These are phyloP conservation scores for Torulaspora gathmanii DNA, from an alignment of 805 yeast genomes.

Conservation along the genomic window DNA sequence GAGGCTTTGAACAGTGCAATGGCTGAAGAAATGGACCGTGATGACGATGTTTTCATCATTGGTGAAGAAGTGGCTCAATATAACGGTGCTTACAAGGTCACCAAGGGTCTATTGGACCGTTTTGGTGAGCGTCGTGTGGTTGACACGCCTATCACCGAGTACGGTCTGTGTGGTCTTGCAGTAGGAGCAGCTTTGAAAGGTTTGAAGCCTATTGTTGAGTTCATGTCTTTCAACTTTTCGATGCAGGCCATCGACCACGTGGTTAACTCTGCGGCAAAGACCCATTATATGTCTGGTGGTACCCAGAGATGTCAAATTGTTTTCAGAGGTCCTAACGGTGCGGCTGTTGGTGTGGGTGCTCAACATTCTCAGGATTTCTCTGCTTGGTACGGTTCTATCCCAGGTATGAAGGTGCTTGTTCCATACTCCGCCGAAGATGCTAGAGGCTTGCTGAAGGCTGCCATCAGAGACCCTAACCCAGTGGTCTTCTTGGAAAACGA, in stretches of 20 bases:
- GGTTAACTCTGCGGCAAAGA: constrained; percentile 97
- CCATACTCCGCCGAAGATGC: constrained; percentile 96
- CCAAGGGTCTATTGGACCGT: constrained; percentile 91
- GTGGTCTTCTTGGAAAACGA: constrained; percentile 95
- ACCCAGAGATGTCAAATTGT: constrained; percentile 94
- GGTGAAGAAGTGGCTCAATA: constrained; percentile 99
- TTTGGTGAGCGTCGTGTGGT: constrained; percentile 91
- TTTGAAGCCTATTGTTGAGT: constrained; percentile 93
- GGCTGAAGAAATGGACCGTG: constrained; percentile 96
- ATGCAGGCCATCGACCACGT: constrained; percentile 99
- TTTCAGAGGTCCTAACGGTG: constrained; percentile 99
- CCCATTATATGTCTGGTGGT: constrained; percentile 99
- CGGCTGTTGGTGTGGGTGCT: constrained; percentile 99
- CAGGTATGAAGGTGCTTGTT: constrained; percentile 94
- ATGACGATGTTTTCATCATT: constrained; percentile 87
- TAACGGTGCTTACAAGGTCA: constrained; percentile 97
- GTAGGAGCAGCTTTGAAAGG: constrained; percentile 97
- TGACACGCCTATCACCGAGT: constrained; percentile 98
- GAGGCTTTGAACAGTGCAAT: constrained; percentile 93
- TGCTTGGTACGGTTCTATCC: constrained; percentile 97
- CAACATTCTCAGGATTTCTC: constrained; percentile 98
- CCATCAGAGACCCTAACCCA: constrained; percentile 98
- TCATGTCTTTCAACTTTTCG: constrained; percentile 99
- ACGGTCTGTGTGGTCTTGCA: constrained; percentile 95
- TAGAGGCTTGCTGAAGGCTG: constrained; percentile 92